Conservation (phyloP, 2,329 filamentous ascomycete genomes). For the Coniochaeta pulveracea region DNA sequence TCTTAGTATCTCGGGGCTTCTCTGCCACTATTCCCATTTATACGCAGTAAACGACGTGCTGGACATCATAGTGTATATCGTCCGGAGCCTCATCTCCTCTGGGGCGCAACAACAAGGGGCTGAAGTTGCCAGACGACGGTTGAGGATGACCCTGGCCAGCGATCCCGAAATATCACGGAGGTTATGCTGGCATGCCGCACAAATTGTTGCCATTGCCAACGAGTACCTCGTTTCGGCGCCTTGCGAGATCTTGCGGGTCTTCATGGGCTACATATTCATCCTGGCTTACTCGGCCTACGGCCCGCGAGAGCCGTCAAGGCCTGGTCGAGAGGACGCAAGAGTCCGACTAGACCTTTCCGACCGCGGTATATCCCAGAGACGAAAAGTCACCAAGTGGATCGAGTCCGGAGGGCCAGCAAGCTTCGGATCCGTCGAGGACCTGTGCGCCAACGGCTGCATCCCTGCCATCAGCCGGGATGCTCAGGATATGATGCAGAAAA, state of each 20-base stretch:
- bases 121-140: conserved; percentile 12
- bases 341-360: background rate
- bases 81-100: conserved; percentile 14
- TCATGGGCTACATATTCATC: conserved; percentile 20
- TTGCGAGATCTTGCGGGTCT: conserved; percentile 19
- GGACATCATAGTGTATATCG: conserved; percentile 18
- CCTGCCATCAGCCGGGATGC: conserved; percentile 14
- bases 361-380: conserved; percentile 6
- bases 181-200: conserved; percentile 18
- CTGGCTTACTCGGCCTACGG: conserved; percentile 15
- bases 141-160: conserved; percentile 11
- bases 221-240: conserved; percentile 18
- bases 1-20: conserved; percentile 15
- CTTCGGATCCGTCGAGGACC: conserved; percentile 13
- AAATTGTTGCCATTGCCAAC: conserved; percentile 17
- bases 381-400: conserved; percentile 13
- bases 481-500: conserved; percentile 12
- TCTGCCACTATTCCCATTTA: conserved; percentile 18
- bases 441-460: conserved; percentile 9
- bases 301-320: conserved; percentile 5
- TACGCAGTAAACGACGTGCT: conserved; percentile 16
- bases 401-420: conserved; percentile 13
- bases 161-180: conserved; percentile 11
- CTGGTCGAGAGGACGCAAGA: background rate
- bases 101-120: conserved; percentile 10